Evolutionary conservation across 2,329 filamentous ascomycete species (phyloP), one percentile per base, ranked within the genome.

Genomic region (Aspergillus costaricaensis): DNA sequence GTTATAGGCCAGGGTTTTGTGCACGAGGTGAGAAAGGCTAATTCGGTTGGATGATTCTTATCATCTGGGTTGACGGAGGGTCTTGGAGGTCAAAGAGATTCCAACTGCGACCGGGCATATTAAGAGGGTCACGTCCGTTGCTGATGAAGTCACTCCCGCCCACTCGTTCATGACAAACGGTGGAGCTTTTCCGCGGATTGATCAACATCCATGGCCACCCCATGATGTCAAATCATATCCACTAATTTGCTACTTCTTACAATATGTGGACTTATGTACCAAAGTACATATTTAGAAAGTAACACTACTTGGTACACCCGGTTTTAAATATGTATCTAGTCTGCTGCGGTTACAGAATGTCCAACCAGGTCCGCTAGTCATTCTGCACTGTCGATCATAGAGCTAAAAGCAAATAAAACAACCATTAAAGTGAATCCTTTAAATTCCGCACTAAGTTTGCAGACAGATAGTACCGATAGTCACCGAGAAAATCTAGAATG

Each of bases 401-500:
- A 32, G 23, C 23, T 27, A 49, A 25, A 49, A 27, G 25, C 32
- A 14, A 36, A 49, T 9, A 10, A 17, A n/a, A 27, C 7, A 32
- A 30, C 23, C 47, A 27, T 36, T 14, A 36, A 36, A 14, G 12
- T 14, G 4, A 15, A 48, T 49, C 23, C 15, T 49, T 32, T n/a
- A 15, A 15, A 49, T 49, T 27, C 25, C 23, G 4, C 47, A 49
- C 23, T 49, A 49, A 49, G 15, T 12, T 15, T 12, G 32, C 5
- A 14, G 32, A 14, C 32, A 27, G 7, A 8, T 27, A 27, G 47
- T 36, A 14, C 5, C 12, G 44, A 30, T 30, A 21, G 47, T 17
- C 8, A 41, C 58, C 60, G 27, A 38, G 54, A 52, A 48, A 49
- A 57, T 52, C 54, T 39, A 63, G 65, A 67, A 68, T 67, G 63